phyloP scores from a whole-genome alignment of 305 asterid species.

The Plantago coronopus region DNA sequence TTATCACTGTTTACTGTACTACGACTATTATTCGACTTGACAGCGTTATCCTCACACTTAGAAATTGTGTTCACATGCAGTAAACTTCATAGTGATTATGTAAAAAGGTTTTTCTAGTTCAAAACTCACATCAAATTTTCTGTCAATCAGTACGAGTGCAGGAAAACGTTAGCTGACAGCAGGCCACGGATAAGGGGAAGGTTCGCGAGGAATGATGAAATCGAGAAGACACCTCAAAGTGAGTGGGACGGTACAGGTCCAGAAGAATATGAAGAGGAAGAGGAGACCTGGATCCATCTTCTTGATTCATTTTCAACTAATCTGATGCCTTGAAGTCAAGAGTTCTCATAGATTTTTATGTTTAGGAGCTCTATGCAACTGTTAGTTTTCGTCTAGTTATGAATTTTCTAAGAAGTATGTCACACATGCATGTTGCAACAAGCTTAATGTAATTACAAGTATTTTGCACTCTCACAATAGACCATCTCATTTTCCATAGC shows the following conservation, averaged over 20 bases:
- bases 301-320: conserved; percentile 59
- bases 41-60: not conserved
- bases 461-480: conserved; percentile 3
- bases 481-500: not conserved
- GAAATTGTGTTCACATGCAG: not conserved
- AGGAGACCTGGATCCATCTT: conserved; percentile 57
- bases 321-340: conserved; percentile 39
- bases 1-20: conserved; percentile 1
- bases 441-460: conserved; percentile 3
- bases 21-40: not conserved
- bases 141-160: conserved; percentile 67
- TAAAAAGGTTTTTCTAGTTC: not conserved
- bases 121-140: conserved; percentile 3
- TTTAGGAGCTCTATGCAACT: conserved; percentile 33
- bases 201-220: conserved; percentile 67
- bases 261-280: conserved; percentile 50
- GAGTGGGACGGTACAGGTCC: conserved; percentile 43
- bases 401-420: conserved; percentile 23
- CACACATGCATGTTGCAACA: not conserved
- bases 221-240: conserved; percentile 37
- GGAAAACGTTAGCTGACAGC: conserved; percentile 86
- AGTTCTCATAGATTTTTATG: conserved; percentile 37
- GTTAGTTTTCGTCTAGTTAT: conserved; percentile 17
- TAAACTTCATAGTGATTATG: not conserved
- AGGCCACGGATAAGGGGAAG: conserved; percentile 81